Percentiles rank a stretch among this genome's conserved stretches.
Conservation (phyloP, 192 early-diverging fungal species). For the Entomortierella parvispora region DNA sequence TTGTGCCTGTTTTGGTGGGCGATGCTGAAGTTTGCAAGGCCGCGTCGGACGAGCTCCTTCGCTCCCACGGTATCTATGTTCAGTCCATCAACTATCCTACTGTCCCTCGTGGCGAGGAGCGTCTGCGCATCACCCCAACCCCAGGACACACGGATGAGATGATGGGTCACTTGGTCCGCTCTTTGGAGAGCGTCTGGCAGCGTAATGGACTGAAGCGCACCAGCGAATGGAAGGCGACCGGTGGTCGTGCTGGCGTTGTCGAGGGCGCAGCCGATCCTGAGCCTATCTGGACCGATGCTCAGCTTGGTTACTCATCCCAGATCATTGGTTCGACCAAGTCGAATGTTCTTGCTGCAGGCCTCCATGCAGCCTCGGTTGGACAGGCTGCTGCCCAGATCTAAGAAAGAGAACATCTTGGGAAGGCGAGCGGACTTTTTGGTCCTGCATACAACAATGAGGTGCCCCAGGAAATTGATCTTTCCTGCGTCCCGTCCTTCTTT, state of each 20-base stretch:
- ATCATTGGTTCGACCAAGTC: conserved; percentile 11
- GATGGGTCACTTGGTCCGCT: conserved; percentile 85
- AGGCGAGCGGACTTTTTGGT: no score
- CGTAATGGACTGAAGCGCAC: conserved; percentile 87
- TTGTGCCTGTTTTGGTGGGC: conserved; percentile 97
- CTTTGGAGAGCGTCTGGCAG: conserved; percentile 89
- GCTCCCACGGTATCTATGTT: conserved; percentile 94
- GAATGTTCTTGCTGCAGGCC: not conserved
- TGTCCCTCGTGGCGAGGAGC: conserved; percentile 93
- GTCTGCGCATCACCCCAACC: conserved; percentile 97
- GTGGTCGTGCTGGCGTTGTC: conserved; percentile 92
- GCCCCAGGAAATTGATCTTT: no score
- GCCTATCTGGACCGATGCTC: conserved; percentile 69
- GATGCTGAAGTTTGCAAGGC: conserved; percentile 95
- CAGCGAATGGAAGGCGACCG: conserved; percentile 84
- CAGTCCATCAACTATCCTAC: conserved; percentile 99
- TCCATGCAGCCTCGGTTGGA: not conserved
- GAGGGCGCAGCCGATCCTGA: conserved; percentile 55
- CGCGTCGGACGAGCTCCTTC: conserved; percentile 92
- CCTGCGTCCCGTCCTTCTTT: no score
- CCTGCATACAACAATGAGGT: no score
- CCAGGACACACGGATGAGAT: conserved; percentile 89
- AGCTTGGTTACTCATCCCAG: conserved; percentile 48
- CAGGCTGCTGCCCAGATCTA: conserved; percentile 25
- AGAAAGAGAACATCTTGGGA: no score